Evolutionary conservation across 2,329 filamentous ascomycete species (phyloP), one percentile per base, ranked within the genome.

Genomic region (Dactylellina cionopaga): DNA sequence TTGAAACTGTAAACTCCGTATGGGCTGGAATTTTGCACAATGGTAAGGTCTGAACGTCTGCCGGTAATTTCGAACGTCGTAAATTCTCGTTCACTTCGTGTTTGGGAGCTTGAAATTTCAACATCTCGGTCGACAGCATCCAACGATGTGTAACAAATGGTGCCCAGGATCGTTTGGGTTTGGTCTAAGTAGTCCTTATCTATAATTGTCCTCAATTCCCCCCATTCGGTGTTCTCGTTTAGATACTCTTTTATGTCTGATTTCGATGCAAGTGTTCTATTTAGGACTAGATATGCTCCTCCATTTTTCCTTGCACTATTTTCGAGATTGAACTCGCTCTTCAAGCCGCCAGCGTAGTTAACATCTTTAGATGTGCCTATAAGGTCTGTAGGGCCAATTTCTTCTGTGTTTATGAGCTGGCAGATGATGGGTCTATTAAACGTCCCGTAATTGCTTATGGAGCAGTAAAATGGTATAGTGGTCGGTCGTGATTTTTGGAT

Each of bases 121-220:
- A 62, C 56, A 1, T 49, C 24, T 10, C 56, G 56, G 24, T 51
- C 56, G 35, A 62, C 56, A n/a, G 44, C 56, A 24, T 62, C 56
- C 56, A 62, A 29, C 2, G 56, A 22, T 4, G 31, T 39, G n/a
- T 62, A 52, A 29, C 56, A 62, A 6, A 62, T 31, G 2, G 17
- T 62, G 11, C 31, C 56, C 4, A 62, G 2, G n/a, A 49, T 7
- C 25, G 11, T 39, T n/a, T n/a, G 19, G 29, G 19, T 15, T 6
- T 2, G n/a, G 11, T 17, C 35, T 22, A 5, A 22, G 47, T 33
- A 9, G 5, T 9, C 5, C 9, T 6, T 31, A n/a, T 5, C 3
- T 5, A n/a, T 15, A 29, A 47, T n/a, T 15, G 15, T 47, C 3
- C 51, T 33, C 4, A 55, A 9, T 24, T 39, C 5, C 11, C 9